Evolutionary conservation across 768 basidiomycete genomes (phyloP).

Genomic region (Pleurotus giganteus): DNA sequence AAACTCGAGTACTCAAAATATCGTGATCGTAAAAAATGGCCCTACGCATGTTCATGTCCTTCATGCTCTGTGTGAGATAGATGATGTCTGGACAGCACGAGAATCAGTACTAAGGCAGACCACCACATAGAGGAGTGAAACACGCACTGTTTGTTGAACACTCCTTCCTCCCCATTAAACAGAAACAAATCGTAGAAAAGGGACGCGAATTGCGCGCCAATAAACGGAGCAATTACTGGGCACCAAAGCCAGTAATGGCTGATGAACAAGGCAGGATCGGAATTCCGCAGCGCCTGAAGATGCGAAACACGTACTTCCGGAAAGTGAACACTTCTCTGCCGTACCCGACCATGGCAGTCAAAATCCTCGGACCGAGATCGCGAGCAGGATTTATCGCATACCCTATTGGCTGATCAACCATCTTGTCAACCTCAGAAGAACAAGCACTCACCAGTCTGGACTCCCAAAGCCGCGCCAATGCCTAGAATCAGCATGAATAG

Average conservation of each 20-base stretch:
- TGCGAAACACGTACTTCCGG: constrained; percentile 34
- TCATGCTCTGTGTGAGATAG: too few species aligned
- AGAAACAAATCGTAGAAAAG: constrained; percentile 61
- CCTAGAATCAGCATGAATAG: constrained; percentile 60
- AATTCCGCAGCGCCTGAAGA: constrained; percentile 12
- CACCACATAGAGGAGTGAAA: not conserved
- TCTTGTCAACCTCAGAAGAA: not conserved
- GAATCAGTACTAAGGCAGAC: not conserved
- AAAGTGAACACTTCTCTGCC: constrained; percentile 45
- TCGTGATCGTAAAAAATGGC: too few species aligned
- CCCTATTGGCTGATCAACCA: constrained; percentile 14
- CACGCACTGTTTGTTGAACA: constrained; percentile 50
- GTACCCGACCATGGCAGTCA: constrained; percentile 73
- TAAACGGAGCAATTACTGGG: constrained; percentile 55
- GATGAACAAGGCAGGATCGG: constrained; percentile 16
- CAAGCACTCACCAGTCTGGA: constrained; percentile 48
- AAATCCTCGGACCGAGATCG: constrained; percentile 58
- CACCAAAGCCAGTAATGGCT: constrained; percentile 79
- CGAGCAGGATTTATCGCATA: constrained; percentile 43
- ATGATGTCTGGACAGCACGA: too few species aligned
- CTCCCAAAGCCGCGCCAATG: constrained; percentile 56
- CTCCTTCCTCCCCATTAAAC: constrained; percentile 55
- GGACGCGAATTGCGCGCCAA: constrained; percentile 56
- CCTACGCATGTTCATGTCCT: too few species aligned
- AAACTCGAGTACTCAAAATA: too few species aligned